phyloP scores from a whole-genome alignment of 2,329 filamentous ascomycete genomes.

The Macrophomina phaseolina region DNA sequence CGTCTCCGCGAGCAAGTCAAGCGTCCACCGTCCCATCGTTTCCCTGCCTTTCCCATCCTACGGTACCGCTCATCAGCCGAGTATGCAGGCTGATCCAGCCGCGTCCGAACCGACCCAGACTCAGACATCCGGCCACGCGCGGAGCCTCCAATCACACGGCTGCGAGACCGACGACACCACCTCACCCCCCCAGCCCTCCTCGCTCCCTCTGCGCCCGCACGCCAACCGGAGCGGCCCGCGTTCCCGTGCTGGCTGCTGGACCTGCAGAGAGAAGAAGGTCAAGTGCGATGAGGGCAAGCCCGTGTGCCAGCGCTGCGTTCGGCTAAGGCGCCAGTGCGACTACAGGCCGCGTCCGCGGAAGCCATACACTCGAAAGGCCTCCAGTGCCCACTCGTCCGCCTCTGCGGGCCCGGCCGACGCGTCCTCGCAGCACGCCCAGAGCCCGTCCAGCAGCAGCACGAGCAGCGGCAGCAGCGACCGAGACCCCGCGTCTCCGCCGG shows the following conservation, averaged over 20 bases:
- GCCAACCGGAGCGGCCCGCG: constrained; percentile 26
- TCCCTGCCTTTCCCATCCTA: constrained; percentile 15
- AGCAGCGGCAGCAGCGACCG: constrained; percentile 19
- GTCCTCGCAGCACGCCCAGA: neutral
- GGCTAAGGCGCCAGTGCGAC: constrained; percentile 44
- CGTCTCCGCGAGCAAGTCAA: neutral
- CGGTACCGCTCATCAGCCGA: constrained; percentile 1
- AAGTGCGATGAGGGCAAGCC: constrained; percentile 24
- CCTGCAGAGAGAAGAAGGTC: constrained; percentile 19
- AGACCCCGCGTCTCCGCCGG: constrained; percentile 1
- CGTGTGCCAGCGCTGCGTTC: constrained; percentile 44
- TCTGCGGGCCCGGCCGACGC: neutral
- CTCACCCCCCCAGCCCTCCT: neutral
- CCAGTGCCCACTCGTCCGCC: neutral
- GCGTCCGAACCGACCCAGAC: neutral
- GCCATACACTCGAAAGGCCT: constrained; percentile 17
- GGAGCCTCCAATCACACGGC: neutral
- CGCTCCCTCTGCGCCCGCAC: constrained; percentile 3
- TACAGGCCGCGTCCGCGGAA: constrained; percentile 15
- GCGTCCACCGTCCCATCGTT: neutral
- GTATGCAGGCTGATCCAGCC: constrained; percentile 16
- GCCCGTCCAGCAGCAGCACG: constrained; percentile 12
- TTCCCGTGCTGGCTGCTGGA: constrained; percentile 17
- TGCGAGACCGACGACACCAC: neutral
- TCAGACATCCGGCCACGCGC: neutral